Evolutionary conservation across 352 stramenopile species (phyloP), one percentile per base, ranked within the genome.

Genomic region (Achlya hypogyna): DNA sequence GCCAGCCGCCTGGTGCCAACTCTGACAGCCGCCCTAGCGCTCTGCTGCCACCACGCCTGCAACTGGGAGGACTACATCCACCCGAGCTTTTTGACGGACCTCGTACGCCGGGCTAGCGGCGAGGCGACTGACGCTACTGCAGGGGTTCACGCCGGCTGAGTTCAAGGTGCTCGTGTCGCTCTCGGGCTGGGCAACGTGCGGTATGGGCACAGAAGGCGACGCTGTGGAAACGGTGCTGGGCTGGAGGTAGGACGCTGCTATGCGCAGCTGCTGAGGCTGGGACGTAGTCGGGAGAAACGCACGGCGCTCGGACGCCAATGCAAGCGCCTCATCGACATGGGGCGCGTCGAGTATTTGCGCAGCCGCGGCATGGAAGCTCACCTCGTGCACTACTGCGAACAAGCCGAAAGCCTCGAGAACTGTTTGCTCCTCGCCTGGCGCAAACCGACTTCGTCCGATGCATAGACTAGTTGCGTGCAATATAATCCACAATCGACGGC

Each of bases 1-100:
- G 52, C 25, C 52, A 22, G 1, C 14, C 29, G 29, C 5, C 2
- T 4, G 32, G 49, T 43, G 51, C 51, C 53, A 60, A 6, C 29
- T 51, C 20, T 45, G 22, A 16, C 78, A n/a, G 88, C 29, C 70
- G 79, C 35, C 78, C 81, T 91, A 60, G 84, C 84, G 18, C 72
- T 93, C 25, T 93, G 84, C 70, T 93, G 84, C 53, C 84, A 93
- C 69, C 82, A 93, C 40, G 81, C 81, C 25, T 93, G 84, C 47
- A 62, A 52, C 1, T 93, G 80, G 78, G 75, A 78, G 18, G 84
- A 93, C 69, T 93, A 93, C 64, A 74, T 86, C 29, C 84, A 80
- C 42, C 81, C 82, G 0, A 60, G 65, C 18, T 91, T 85, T 60
- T 85, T 91, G 42, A 20, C 76, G 25, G 58, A 70, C 10, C 47